Evolutionary conservation across 805 yeast genomes (phyloP), one percentile per base, ranked within the genome.

Genomic region (Saturnispora saitoi): DNA sequence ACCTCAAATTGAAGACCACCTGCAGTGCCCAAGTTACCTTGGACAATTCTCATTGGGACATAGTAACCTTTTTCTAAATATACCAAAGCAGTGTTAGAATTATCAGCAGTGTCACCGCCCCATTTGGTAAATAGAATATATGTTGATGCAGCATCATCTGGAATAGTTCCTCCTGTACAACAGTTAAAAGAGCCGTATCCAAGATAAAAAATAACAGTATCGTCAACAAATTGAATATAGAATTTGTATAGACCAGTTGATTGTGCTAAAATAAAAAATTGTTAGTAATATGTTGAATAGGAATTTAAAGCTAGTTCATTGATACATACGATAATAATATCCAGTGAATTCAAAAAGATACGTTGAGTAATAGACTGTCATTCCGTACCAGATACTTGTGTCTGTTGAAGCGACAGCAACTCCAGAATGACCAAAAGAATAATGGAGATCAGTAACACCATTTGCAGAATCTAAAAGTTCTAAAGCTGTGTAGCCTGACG

Each of bases 171-270:
- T 7, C 58, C 49, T 24, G 54, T 49, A 55, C 71, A 63, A 55
- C 76, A 71, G 26, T 59, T 60, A 26, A 69, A 61, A 17, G 64
- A 64, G 45, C 55, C 58, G 9, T 61, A 61, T 42, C 68, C 68
- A 44, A 63, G 49, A 41, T 54, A 58, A 36, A 69, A 64, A 52
- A 60, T 60, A 20, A 56, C 64, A 19, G 56, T 51, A 51, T 67
- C 70, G 56, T 66, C 71, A 19, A 59, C 58, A 11, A 38, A 32
- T 5, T 36, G 24, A 15, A 64, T 47, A 12, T 38, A 28, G 36
- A 67, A 55, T 0, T 51, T 44, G 42, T 62, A 67, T 10, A 54
- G 46, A 50, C 71, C 71, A 15, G 63, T 52, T 11, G 71, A 36
- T 24, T 24, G 4, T n/a, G n/a, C n/a, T n/a, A n/a, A n/a, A n/a